Percentiles rank a stretch among this genome's conserved stretches.
These are phyloP conservation scores for Rhodotorula paludigena DNA, from an alignment of 768 basidiomycete genomes.

Conservation along the genomic window DNA sequence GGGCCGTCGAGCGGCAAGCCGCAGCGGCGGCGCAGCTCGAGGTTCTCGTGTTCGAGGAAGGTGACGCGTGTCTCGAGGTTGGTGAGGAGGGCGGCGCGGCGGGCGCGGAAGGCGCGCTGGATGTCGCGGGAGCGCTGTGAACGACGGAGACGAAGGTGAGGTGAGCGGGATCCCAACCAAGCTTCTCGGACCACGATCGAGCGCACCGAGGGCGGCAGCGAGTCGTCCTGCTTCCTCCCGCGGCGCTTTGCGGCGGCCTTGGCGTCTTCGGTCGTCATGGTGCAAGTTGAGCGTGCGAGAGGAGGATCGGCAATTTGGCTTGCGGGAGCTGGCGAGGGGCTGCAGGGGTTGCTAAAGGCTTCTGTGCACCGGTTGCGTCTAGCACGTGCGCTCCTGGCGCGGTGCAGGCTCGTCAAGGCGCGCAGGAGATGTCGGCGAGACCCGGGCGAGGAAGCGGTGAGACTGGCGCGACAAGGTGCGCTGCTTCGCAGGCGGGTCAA, in stretches of 20 bases:
- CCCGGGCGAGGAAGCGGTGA: too few relatives aligned
- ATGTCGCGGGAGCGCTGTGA: conserved; percentile 62
- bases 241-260: background rate
- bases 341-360: too few relatives aligned
- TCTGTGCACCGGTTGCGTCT: too few relatives aligned
- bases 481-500: too few relatives aligned
- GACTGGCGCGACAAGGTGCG: too few relatives aligned
- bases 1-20: conserved; percentile 69
- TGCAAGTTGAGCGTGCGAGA: background rate
- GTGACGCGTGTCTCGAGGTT: conserved; percentile 73
- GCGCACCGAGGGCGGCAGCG: conserved; percentile 21
- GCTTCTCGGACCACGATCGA: too few relatives aligned
- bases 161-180: too few relatives aligned
- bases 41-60: conserved; percentile 80
- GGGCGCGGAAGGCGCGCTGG: conserved; percentile 80
- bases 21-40: conserved; percentile 63
- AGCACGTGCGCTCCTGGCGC: too few relatives aligned
- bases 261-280: background rate
- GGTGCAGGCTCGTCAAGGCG: too few relatives aligned
- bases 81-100: conserved; percentile 80
- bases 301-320: background rate
- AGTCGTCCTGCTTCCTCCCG: conserved; percentile 31
- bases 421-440: too few relatives aligned
- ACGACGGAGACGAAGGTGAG: background rate
- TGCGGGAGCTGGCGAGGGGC: too few relatives aligned